Percentiles rank a stretch among this genome's conserved stretches.
These are phyloP conservation scores for Pogostemon cablin DNA, from an alignment of 257 asterid species.

Conservation along the genomic window DNA sequence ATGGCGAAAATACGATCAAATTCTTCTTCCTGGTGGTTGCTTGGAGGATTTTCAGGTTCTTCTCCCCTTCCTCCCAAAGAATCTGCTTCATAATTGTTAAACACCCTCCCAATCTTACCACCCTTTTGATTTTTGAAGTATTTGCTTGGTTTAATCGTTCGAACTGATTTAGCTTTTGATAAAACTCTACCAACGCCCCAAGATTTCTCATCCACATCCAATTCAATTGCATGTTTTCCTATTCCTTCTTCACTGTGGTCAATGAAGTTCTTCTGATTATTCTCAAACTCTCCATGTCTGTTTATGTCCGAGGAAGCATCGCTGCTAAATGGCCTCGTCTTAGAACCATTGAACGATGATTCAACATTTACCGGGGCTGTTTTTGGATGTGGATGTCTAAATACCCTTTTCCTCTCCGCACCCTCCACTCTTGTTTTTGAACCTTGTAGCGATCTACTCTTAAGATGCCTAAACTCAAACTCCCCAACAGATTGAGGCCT, in stretches of 20 bases:
- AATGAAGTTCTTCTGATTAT: slow-evolving; percentile 23
- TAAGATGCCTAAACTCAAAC: slow-evolving; percentile 51
- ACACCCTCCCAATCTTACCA: slow-evolving; percentile 33
- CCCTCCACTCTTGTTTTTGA: neutral
- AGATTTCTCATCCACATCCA: slow-evolving; percentile 45
- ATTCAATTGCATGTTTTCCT: slow-evolving; percentile 38
- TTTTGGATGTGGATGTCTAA: slow-evolving; percentile 36
- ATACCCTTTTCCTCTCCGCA: slow-evolving; percentile 32
- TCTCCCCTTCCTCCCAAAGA: slow-evolving; percentile 31
- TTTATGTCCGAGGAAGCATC: slow-evolving; percentile 43
- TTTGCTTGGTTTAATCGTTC: slow-evolving; percentile 60
- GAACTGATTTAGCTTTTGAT: slow-evolving; percentile 71
- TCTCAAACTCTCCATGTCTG: slow-evolving; percentile 24
- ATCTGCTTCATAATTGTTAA: slow-evolving; percentile 34
- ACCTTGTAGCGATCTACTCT: slow-evolving; percentile 39
- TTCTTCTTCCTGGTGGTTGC: slow-evolving; percentile 32
- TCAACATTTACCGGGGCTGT: slow-evolving; percentile 33
- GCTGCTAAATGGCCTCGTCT: slow-evolving; percentile 34
- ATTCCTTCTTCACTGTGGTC: slow-evolving; percentile 39
- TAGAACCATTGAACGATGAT: slow-evolving; percentile 26
- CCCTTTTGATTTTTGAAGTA: slow-evolving; percentile 38
- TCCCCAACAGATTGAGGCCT: slow-evolving; percentile 68
- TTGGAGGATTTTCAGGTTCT: slow-evolving; percentile 35
- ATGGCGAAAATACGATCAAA: slow-evolving; percentile 32
- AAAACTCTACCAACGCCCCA: slow-evolving; percentile 40